phyloP scores from a whole-genome alignment of 2,329 filamentous ascomycete species.

The Fusarium piperis region DNA sequence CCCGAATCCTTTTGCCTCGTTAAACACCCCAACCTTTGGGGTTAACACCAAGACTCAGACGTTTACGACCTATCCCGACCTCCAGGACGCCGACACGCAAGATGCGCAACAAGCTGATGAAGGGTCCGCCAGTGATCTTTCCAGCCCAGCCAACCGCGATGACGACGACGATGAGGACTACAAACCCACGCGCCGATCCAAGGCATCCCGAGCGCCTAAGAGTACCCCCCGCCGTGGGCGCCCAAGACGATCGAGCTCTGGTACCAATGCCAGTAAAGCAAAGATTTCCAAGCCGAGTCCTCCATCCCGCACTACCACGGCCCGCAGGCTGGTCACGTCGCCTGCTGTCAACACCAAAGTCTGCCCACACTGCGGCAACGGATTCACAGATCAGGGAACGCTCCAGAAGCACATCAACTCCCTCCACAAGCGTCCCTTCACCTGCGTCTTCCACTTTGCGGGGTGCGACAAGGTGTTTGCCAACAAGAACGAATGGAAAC shows the following conservation, averaged over 20 bases:
- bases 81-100: conserved; percentile 8
- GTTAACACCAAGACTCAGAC: neutral
- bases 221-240: conserved; percentile 17
- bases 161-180: conserved; percentile 4
- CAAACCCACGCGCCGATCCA: conserved; percentile 4
- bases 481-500: conserved; percentile 95
- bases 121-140: neutral
- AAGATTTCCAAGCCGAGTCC: conserved; percentile 15
- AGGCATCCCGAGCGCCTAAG: conserved; percentile 4
- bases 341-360: neutral
- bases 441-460: conserved; percentile 82
- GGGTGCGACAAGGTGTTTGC: conserved; percentile 78
- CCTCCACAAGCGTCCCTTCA: conserved; percentile 70
- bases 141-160: neutral
- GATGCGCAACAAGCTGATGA: neutral
- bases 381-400: conserved; percentile 56
- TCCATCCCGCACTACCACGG: neutral
- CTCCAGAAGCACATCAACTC: conserved; percentile 62
- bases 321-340: conserved; percentile 17
- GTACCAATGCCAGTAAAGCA: neutral
- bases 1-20: neutral
- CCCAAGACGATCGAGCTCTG: conserved; percentile 10
- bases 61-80: conserved; percentile 18
- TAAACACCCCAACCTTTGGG: neutral
- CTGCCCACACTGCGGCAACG: conserved; percentile 31